Conservation (phyloP, 306 rosid species). For the Prunus salicina region DNA sequence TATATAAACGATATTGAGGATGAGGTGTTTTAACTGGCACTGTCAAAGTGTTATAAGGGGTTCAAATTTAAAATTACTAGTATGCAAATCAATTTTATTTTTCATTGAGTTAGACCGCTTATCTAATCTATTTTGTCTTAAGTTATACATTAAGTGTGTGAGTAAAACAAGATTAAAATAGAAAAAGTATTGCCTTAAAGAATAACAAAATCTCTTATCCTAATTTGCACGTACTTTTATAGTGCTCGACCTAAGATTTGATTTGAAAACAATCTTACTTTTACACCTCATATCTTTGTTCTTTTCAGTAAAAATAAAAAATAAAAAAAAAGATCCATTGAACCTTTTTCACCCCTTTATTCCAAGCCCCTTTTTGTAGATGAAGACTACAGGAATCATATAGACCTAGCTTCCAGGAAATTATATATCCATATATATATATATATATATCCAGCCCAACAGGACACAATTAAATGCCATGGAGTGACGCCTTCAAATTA, state of each 20-base stretch:
- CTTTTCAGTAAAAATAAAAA: constrained; percentile 1
- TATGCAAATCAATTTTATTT: too few relatives aligned
- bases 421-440: not conserved
- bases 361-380: constrained; percentile 8
- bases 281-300: constrained; percentile 20
- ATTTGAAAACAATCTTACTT: constrained; percentile 20
- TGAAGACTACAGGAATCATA: constrained; percentile 11
- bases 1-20: too few relatives aligned
- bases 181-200: not conserved
- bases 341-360: constrained; percentile 17
- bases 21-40: too few relatives aligned
- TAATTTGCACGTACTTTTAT: not conserved
- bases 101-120: too few relatives aligned
- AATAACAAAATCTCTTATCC: not conserved
- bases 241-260: constrained; percentile 4
- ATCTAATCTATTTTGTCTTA: too few relatives aligned
- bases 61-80: accelerated
- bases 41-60: accelerated
- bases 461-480: not conserved
- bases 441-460: not conserved
- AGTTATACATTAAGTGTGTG: not conserved
- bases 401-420: not conserved
- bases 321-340: not conserved
- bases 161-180: not conserved
- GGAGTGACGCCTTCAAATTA: too few relatives aligned